Evolutionary conservation across 2,329 filamentous ascomycete genomes (phyloP).

Genomic region (Calonectria naviculata): DNA sequence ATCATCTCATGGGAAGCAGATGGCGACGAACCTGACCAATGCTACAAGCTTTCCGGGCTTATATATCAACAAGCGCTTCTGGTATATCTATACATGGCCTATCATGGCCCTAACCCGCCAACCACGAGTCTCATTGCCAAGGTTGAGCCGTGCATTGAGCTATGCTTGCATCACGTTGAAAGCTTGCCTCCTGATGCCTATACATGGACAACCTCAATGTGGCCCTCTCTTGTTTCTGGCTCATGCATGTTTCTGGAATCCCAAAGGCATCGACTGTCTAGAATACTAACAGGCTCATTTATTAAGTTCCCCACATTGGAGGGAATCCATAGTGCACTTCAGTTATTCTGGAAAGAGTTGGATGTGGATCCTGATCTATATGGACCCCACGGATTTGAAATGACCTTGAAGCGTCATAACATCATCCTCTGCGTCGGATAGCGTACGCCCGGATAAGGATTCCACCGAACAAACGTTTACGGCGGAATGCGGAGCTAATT

Average conservation of each 20-base stretch:
- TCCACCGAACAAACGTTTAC: neutral
- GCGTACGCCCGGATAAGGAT: neutral
- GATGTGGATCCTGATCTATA: slow-evolving; percentile 5
- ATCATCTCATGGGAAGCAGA: slow-evolving; percentile 1
- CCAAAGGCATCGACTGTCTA: slow-evolving; percentile 1
- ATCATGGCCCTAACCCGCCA: slow-evolving; percentile 2
- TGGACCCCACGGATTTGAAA: slow-evolving; percentile 15
- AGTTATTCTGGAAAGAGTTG: slow-evolving; percentile 14
- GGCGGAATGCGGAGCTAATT: neutral
- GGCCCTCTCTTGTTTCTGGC: slow-evolving; percentile 10
- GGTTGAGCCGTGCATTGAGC: slow-evolving; percentile 14
- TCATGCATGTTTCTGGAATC: slow-evolving; percentile 18
- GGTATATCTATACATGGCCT: slow-evolving; percentile 8
- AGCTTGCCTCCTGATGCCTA: slow-evolving; percentile 10
- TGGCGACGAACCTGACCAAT: neutral
- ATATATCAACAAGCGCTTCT: slow-evolving; percentile 15
- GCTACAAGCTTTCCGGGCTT: slow-evolving; percentile 4
- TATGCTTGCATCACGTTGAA: slow-evolving; percentile 11
- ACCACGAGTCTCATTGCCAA: slow-evolving; percentile 3
- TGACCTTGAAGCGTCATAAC: slow-evolving; percentile 11
- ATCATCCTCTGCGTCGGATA: slow-evolving; percentile 18
- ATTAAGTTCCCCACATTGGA: slow-evolving; percentile 15
- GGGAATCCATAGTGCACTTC: slow-evolving; percentile 8
- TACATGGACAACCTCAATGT: slow-evolving; percentile 22
- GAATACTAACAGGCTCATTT: slow-evolving; percentile 7